Evolutionary conservation across 805 yeast species (phyloP).

Genomic region (Candida manassasensis): DNA sequence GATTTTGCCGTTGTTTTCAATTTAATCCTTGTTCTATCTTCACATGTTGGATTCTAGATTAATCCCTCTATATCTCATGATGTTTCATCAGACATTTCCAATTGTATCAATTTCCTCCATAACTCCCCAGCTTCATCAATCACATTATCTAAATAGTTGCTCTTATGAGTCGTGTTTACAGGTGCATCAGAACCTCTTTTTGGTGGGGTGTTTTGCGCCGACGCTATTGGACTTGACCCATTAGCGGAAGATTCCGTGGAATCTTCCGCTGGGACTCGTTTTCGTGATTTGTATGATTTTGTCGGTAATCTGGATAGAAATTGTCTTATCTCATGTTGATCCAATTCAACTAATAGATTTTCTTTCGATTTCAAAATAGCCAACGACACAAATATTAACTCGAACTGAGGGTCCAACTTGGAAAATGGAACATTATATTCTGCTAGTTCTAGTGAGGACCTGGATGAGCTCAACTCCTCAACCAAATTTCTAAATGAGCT

Average conservation of each 20-base stretch:
- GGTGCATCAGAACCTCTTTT: conserved; percentile 1
- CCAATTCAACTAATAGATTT: conserved; percentile 75
- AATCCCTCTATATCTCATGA: conserved; percentile 7
- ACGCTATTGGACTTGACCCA: conserved; percentile 1
- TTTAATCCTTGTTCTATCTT: too few relatives aligned
- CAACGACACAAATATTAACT: conserved; percentile 67
- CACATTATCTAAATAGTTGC: conserved; percentile 67
- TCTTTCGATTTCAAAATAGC: conserved; percentile 80
- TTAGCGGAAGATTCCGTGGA: conserved; percentile 7
- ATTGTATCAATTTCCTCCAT: conserved; percentile 78
- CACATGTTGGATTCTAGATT: too few relatives aligned
- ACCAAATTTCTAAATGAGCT: conserved; percentile 31
- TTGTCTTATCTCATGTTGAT: conserved; percentile 84
- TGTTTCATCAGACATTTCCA: conserved; percentile 33
- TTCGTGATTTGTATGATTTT: conserved; percentile 26
- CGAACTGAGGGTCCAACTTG: conserved; percentile 67
- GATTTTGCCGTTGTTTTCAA: too few relatives aligned
- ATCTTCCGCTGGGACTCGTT: not conserved
- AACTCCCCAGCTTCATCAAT: conserved; percentile 78
- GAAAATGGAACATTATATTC: conserved; percentile 43
- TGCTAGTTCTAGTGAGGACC: conserved; percentile 9
- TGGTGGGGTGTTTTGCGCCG: conserved; percentile 2
- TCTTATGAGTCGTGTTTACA: conserved; percentile 30
- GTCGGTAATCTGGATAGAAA: conserved; percentile 58
- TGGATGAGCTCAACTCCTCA: conserved; percentile 19